Conservation (phyloP, 148 eudicot genomes). For the Rheum nobile region DNA sequence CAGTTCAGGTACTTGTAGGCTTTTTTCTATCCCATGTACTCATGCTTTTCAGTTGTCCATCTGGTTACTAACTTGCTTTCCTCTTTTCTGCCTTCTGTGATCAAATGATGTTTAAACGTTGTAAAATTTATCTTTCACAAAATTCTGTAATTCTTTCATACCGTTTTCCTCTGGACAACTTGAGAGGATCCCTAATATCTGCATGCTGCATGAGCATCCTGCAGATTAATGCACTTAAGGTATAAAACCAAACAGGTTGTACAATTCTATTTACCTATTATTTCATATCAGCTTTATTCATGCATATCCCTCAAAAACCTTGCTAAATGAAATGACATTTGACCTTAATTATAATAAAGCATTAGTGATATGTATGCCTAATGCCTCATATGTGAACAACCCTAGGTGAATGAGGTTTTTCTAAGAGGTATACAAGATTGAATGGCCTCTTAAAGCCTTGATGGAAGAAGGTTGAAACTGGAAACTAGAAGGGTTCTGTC, state of each 20-base stretch:
- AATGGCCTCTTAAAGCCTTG: not conserved
- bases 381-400: not conserved
- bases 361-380: conserved; percentile 1
- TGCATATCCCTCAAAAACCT: not conserved
- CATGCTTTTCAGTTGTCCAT: not conserved
- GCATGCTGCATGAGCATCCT: not conserved
- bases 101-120: not conserved
- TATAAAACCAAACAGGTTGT: not conserved
- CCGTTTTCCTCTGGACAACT: not conserved
- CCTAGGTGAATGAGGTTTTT: not conserved
- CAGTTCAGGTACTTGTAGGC: not conserved
- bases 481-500: not conserved
- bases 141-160: not conserved
- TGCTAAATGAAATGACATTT: not conserved
- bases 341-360: not conserved
- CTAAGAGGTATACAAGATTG: not conserved
- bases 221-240: not conserved
- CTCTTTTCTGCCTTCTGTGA: not conserved
- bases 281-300: not conserved
- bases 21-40: not conserved
- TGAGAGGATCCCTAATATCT: not conserved
- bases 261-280: not conserved
- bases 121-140: not conserved
- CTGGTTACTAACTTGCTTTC: not conserved
- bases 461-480: not conserved